Conservation (phyloP, 106 monocot genomes). For the Alisma plantagoaquatica region DNA sequence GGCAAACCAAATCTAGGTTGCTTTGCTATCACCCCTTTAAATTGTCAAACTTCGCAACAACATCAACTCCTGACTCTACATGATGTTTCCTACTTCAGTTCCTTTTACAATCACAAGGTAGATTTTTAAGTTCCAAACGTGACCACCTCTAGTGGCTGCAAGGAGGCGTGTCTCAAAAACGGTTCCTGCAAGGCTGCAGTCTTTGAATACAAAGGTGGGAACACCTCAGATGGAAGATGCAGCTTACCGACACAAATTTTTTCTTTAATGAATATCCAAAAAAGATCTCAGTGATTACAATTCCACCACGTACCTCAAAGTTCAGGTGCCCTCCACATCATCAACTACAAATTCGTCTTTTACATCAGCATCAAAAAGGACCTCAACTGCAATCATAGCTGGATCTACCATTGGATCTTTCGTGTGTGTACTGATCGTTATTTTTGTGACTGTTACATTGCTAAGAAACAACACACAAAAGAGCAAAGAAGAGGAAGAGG, state of each 20-base stretch:
- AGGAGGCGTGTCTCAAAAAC: conserved; percentile 27
- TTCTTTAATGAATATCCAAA: too few species aligned
- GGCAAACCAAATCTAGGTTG: too few species aligned
- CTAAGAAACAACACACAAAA: background rate
- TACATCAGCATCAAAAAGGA: too few species aligned
- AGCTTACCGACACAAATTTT: background rate
- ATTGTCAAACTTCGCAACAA: background rate
- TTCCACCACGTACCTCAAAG: too few species aligned
- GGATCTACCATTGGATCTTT: background rate
- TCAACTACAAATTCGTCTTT: too few species aligned
- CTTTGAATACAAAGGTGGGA: background rate
- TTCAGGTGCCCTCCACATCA: too few species aligned
- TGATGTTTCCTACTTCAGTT: conserved; percentile 1
- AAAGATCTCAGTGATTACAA: too few species aligned
- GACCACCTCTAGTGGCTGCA: conserved; percentile 10
- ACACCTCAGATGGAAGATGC: background rate
- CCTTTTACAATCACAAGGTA: conserved; percentile 3
- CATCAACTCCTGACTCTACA: background rate
- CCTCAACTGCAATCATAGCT: background rate
- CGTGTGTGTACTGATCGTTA: background rate
- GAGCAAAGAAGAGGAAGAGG: background rate
- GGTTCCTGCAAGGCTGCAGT: conserved; percentile 7
- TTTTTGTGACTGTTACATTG: background rate
- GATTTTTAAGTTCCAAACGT: background rate
- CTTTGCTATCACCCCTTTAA: background rate